Evolutionary conservation across 2,329 filamentous ascomycete genomes (phyloP).

Genomic region (Paraconiothyrium brasiliense): DNA sequence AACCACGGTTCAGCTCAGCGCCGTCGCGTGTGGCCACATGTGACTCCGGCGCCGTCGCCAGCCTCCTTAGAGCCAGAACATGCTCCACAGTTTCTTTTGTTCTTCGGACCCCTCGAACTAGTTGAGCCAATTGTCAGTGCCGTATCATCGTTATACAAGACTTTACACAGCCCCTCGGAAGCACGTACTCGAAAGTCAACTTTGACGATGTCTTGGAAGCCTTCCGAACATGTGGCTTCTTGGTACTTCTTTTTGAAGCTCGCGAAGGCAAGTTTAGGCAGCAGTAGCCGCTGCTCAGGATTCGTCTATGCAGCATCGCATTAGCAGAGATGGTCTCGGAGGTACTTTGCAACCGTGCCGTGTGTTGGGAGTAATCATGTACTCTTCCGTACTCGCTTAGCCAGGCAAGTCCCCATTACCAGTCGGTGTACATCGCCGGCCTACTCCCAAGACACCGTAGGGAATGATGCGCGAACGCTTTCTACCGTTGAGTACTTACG

Average conservation of each 20-base stretch:
- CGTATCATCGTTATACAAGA: slow-evolving; percentile 11
- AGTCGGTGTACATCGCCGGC: not conserved
- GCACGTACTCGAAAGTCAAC: slow-evolving; percentile 73
- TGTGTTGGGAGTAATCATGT: not conserved
- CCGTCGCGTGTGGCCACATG: not conserved
- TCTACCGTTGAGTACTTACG: slow-evolving; percentile 42
- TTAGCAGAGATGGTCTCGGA: slow-evolving; percentile 25
- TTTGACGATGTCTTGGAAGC: slow-evolving; percentile 81
- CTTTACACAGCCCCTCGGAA: slow-evolving; percentile 11
- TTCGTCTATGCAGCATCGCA: slow-evolving; percentile 67
- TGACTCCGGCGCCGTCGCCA: slow-evolving; percentile 21
- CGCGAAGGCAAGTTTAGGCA: slow-evolving; percentile 84
- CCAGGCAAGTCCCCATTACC: not conserved
- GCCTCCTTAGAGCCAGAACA: slow-evolving; percentile 74
- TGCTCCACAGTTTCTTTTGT: slow-evolving; percentile 76
- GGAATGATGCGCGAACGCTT: not conserved
- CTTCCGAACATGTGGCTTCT: slow-evolving; percentile 76
- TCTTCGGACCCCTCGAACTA: slow-evolving; percentile 74
- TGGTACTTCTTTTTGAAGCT: slow-evolving; percentile 78
- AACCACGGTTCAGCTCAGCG: not conserved
- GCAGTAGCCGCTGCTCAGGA: slow-evolving; percentile 76
- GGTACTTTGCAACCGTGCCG: slow-evolving; percentile 14
- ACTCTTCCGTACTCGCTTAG: slow-evolving; percentile 3
- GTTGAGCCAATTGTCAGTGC: slow-evolving; percentile 32
- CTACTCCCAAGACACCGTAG: not conserved